Evolutionary conservation across 768 basidiomycete species (phyloP).

Genomic region (Boletus patriciae): DNA sequence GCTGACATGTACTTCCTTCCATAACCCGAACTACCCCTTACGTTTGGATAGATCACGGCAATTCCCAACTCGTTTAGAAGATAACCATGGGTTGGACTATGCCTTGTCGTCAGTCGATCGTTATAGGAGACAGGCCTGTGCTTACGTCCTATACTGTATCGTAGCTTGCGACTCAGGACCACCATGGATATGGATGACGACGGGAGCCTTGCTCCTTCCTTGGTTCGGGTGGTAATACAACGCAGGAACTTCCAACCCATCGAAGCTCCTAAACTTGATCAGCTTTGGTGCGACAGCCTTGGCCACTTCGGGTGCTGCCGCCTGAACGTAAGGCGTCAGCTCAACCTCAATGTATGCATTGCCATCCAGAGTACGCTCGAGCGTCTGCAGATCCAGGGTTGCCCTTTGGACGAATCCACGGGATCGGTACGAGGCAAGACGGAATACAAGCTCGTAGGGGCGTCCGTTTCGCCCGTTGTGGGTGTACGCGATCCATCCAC

Average conservation of each 20-base stretch:
- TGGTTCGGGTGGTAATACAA: conserved; percentile 42
- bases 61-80: conserved; percentile 43
- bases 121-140: neutral
- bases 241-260: conserved; percentile 40
- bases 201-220: conserved; percentile 29
- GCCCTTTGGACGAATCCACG: conserved; percentile 29
- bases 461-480: conserved; percentile 35
- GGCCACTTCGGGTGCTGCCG: conserved; percentile 28
- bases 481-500: conserved; percentile 32
- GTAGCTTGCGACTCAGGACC: conserved; percentile 41
- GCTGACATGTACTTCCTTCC: conserved; percentile 40
- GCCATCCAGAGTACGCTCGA: conserved; percentile 23
- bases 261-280: conserved; percentile 43
- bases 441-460: conserved; percentile 35
- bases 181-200: conserved; percentile 41
- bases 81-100: conserved; percentile 39
- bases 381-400: conserved; percentile 30
- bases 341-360: conserved; percentile 29
- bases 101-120: conserved; percentile 2
- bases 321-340: conserved; percentile 35
- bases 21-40: conserved; percentile 44
- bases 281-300: conserved; percentile 33
- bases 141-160: conserved; percentile 34
- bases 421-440: conserved; percentile 34
- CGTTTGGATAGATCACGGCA: conserved; percentile 44